These are phyloP conservation scores for Acacia acuminata DNA, from an alignment of 306 rosid genomes.

Conservation along the genomic window DNA sequence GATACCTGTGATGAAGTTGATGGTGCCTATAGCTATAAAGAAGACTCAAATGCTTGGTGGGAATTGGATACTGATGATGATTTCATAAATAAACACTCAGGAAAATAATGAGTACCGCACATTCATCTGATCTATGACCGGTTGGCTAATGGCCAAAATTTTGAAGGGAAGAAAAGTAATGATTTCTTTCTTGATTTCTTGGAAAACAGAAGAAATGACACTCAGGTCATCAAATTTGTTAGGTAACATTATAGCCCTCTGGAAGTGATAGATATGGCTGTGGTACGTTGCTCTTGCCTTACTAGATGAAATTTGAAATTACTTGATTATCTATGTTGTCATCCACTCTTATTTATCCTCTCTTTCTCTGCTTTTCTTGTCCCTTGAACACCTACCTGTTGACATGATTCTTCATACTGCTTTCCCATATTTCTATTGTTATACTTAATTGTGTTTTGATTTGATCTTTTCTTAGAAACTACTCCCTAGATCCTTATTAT, in stretches of 20 bases:
- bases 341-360: background rate
- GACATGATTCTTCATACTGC: conserved; percentile 14
- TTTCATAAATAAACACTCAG: background rate
- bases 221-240: conserved; percentile 27
- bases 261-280: conserved; percentile 7
- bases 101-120: background rate
- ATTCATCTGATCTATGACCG: conserved; percentile 11
- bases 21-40: conserved; percentile 34
- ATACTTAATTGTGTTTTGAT: background rate
- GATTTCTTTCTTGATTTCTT: background rate
- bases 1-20: conserved; percentile 37
- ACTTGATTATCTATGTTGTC: background rate
- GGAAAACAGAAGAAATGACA: background rate
- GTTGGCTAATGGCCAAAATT: background rate
- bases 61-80: conserved; percentile 50
- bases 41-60: conserved; percentile 66
- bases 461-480: background rate
- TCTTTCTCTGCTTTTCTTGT: background rate
- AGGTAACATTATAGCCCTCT: conserved; percentile 8
- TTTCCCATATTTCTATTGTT: background rate
- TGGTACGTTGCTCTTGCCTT: background rate
- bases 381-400: background rate
- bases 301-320: conserved; percentile 12
- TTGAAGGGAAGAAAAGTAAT: background rate
- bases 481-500: too few relatives aligned